Evolutionary conservation across 1,284 basidiomycete species (phyloP).

Genomic region (Tremellales sp.): DNA sequence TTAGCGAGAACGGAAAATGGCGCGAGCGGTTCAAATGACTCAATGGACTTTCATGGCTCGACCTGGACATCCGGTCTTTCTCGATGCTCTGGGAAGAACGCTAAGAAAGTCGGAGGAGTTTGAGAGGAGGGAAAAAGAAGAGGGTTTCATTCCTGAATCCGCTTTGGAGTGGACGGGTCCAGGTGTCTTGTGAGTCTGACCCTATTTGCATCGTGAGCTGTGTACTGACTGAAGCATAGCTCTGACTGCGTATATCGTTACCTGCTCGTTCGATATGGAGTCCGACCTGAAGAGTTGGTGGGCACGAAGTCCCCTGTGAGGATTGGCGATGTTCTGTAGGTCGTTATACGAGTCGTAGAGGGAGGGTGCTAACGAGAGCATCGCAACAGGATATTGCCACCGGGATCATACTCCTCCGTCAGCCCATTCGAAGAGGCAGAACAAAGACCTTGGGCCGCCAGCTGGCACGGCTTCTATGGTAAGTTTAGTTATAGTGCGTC

Average conservation of each 20-base stretch:
- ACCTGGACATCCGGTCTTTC: slow-evolving; percentile 40
- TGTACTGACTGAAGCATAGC: slow-evolving; percentile 6
- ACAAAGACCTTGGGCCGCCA: slow-evolving; percentile 32
- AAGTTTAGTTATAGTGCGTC: background rate
- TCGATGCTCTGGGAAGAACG: slow-evolving; percentile 32
- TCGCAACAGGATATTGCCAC: slow-evolving; percentile 25
- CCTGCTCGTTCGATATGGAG: slow-evolving; percentile 34
- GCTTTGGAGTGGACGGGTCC: slow-evolving; percentile 45
- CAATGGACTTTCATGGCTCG: slow-evolving; percentile 42
- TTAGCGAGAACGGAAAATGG: too few species aligned
- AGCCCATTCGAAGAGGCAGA: slow-evolving; percentile 25
- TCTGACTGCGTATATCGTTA: slow-evolving; percentile 41
- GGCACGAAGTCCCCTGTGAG: slow-evolving; percentile 27
- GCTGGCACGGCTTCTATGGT: slow-evolving; percentile 37
- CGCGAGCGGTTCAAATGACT: slow-evolving; percentile 38
- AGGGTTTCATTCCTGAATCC: slow-evolving; percentile 25
- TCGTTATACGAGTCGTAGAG: background rate
- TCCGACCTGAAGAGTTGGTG: slow-evolving; percentile 27
- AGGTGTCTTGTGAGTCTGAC: slow-evolving; percentile 31
- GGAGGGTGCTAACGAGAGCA: background rate
- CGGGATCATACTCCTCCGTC: slow-evolving; percentile 33
- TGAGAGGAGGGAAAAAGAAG: slow-evolving; percentile 10
- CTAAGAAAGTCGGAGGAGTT: slow-evolving; percentile 31
- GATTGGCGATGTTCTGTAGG: slow-evolving; percentile 35
- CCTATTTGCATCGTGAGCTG: background rate